Evolutionary conservation across 148 eudicot species (phyloP).

Genomic region (Rhododendron molle): DNA sequence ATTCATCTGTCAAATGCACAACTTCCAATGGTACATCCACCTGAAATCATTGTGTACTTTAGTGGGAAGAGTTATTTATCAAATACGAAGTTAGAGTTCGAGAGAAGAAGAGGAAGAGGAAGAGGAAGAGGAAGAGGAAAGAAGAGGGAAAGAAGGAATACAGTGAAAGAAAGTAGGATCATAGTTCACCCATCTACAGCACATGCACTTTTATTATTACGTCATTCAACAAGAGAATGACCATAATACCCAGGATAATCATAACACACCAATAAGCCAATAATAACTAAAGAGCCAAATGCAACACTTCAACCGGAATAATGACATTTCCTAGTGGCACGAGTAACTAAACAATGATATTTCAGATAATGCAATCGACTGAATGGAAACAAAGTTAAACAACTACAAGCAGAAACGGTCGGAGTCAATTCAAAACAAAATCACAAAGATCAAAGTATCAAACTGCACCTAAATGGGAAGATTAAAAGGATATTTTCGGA

Average conservation of each 20-base stretch:
- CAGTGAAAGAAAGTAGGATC: background rate
- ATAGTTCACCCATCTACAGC: background rate
- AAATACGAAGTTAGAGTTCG: background rate
- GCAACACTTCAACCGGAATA: background rate
- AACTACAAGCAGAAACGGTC: background rate
- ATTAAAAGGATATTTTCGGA: background rate
- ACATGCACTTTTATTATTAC: background rate
- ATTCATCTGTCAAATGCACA: constrained; percentile 93
- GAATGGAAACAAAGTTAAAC: background rate
- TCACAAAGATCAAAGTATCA: background rate
- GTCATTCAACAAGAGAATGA: background rate
- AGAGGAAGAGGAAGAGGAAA: background rate
- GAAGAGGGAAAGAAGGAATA: background rate
- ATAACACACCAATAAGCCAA: background rate
- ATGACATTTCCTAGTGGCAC: background rate
- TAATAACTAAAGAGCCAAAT: background rate
- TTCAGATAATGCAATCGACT: background rate
- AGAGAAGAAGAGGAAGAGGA: background rate
- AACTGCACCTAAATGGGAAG: background rate
- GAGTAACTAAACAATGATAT: background rate
- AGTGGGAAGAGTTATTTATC: constrained; percentile 1
- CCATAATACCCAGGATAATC: background rate
- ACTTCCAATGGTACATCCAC: constrained; percentile 84
- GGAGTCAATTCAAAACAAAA: background rate
- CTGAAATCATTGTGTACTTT: constrained; percentile 38